Evolutionary conservation across 192 early-diverging fungal species (phyloP).

Genomic region (Coemansia sp.): DNA sequence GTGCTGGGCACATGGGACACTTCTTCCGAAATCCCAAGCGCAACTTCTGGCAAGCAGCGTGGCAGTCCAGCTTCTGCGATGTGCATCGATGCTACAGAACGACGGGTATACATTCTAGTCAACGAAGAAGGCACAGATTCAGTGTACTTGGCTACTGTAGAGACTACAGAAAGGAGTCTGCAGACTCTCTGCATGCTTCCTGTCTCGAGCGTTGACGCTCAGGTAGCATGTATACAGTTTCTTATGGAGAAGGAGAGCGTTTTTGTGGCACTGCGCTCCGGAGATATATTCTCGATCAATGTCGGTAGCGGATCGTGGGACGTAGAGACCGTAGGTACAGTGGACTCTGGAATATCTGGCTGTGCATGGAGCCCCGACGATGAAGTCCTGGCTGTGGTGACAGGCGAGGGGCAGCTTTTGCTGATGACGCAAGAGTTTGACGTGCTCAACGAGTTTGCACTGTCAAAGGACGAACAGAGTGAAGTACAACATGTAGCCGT

Average conservation of each 20-base stretch:
- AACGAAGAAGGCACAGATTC: too few species aligned
- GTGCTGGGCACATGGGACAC: constrained; percentile 1
- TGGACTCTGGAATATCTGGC: constrained; percentile 31
- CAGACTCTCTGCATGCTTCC: too few species aligned
- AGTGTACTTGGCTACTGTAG: too few species aligned
- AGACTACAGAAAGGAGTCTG: too few species aligned
- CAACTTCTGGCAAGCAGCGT: too few species aligned
- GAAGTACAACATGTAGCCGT: constrained; percentile 74
- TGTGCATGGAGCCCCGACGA: constrained; percentile 85
- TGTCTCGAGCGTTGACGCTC: neutral
- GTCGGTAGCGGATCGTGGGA: neutral
- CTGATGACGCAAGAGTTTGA: constrained; percentile 95
- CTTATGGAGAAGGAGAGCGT: constrained; percentile 54
- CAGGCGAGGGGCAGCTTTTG: constrained; percentile 55
- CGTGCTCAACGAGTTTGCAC: constrained; percentile 74
- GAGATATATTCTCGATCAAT: constrained; percentile 49
- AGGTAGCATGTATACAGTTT: constrained; percentile 36
- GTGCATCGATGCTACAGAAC: too few species aligned
- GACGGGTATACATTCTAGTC: too few species aligned
- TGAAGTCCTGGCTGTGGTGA: constrained; percentile 78
- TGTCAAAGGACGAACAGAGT: constrained; percentile 65
- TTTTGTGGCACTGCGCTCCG: constrained; percentile 46
- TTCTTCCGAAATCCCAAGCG: too few species aligned
- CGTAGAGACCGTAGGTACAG: constrained; percentile 26
- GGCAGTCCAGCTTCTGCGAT: too few species aligned